Evolutionary conservation across 2,329 filamentous ascomycete species (phyloP).

Genomic region (Escovopsis sp.): DNA sequence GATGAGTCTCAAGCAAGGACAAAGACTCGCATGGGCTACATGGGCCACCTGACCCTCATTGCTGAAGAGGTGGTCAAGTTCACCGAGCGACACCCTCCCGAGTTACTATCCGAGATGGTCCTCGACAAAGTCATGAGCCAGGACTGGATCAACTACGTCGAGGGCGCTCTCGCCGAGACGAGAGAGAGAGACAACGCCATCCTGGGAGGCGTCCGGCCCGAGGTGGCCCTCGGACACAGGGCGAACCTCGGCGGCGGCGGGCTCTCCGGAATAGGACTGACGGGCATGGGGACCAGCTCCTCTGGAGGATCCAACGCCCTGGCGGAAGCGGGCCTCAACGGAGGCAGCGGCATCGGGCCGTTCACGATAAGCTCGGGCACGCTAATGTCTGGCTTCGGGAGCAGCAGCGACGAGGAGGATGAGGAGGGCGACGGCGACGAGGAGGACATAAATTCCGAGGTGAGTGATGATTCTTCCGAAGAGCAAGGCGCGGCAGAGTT

Average conservation of each 20-base stretch:
- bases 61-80: slow-evolving; percentile 98
- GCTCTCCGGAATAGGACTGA: slow-evolving; percentile 34
- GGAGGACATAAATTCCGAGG: slow-evolving; percentile 56
- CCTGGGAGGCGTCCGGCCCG: slow-evolving; percentile 82
- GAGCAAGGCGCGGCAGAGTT: slow-evolving; percentile 13
- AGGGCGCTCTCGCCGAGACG: slow-evolving; percentile 83
- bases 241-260: slow-evolving; percentile 39
- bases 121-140: slow-evolving; percentile 79
- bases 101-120: slow-evolving; percentile 70
- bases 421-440: slow-evolving; percentile 83
- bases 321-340: slow-evolving; percentile 66
- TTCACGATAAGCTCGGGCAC: slow-evolving; percentile 62
- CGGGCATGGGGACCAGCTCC: slow-evolving; percentile 25
- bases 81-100: slow-evolving; percentile 81
- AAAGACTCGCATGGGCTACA: slow-evolving; percentile 90
- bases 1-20: slow-evolving; percentile 72
- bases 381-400: slow-evolving; percentile 81
- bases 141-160: slow-evolving; percentile 90
- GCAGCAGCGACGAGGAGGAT: slow-evolving; percentile 90
- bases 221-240: slow-evolving; percentile 71
- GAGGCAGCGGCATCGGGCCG: slow-evolving; percentile 51
- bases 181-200: slow-evolving; percentile 97
- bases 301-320: slow-evolving; percentile 49
- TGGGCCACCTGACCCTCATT: slow-evolving; percentile 94
- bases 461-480: slow-evolving; percentile 31